These are phyloP conservation scores for Apiospora koreana DNA, from an alignment of 2,329 filamentous ascomycete species.

Conservation along the genomic window DNA sequence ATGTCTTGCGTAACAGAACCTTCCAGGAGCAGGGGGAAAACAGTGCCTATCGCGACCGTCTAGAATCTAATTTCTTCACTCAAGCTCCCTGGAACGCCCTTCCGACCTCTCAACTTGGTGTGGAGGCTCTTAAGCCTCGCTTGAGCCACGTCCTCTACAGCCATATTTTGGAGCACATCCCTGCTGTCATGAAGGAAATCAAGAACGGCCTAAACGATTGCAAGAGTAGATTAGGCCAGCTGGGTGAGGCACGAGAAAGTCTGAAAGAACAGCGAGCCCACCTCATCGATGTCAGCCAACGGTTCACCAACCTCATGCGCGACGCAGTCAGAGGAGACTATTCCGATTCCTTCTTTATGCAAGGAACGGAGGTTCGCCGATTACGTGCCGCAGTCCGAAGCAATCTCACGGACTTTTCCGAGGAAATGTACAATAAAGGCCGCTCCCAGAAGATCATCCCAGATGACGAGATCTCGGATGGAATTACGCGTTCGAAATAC, in stretches of 20 bases:
- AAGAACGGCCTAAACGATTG: conserved; percentile 26
- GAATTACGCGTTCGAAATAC: too few relatives aligned
- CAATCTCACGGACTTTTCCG: conserved; percentile 21
- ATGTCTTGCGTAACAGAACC: conserved; percentile 45
- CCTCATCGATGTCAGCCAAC: conserved; percentile 28
- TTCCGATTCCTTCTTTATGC: conserved; percentile 29
- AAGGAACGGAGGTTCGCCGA: conserved; percentile 19
- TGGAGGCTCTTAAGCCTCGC: conserved; percentile 23
- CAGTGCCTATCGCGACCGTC: conserved; percentile 13
- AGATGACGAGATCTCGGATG: not conserved
- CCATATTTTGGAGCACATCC: conserved; percentile 34
- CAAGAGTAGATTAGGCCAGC: conserved; percentile 20
- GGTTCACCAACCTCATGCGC: conserved; percentile 27
- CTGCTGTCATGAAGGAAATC: conserved; percentile 31
- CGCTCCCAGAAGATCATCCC: conserved; percentile 18
- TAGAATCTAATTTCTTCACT: conserved; percentile 19
- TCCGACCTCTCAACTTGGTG: conserved; percentile 17
- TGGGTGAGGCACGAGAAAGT: conserved; percentile 25
- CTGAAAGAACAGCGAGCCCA: conserved; percentile 29
- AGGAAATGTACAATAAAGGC: conserved; percentile 26
- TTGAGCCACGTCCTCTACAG: conserved; percentile 26
- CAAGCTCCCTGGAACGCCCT: conserved; percentile 15
- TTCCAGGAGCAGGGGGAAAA: not conserved
- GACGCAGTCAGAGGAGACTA: conserved; percentile 31
- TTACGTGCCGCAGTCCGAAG: conserved; percentile 29